phyloP scores from a whole-genome alignment of 805 yeast genomes.

The Pichia nanzhaoensis region DNA sequence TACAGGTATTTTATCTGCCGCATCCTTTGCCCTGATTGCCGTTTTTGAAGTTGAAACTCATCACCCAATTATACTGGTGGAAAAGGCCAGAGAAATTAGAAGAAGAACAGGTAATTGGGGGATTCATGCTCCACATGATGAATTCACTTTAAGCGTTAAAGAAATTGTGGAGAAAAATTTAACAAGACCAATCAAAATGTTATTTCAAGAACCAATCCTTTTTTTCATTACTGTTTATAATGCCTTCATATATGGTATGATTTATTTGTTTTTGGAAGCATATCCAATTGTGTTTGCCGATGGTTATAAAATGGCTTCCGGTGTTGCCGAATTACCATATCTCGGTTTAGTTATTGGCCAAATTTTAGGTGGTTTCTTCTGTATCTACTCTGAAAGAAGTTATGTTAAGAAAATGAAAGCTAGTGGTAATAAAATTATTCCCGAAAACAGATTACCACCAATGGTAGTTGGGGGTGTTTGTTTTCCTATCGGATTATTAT shows the following conservation, averaged over 20 bases:
- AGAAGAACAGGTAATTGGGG: conserved; percentile 76
- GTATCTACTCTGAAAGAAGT: conserved; percentile 48
- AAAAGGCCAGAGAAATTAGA: conserved; percentile 58
- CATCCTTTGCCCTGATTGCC: conserved; percentile 30
- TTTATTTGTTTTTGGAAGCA: conserved; percentile 68
- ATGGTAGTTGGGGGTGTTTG: conserved; percentile 65
- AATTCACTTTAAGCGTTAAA: conserved; percentile 44
- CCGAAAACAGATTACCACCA: conserved; percentile 75
- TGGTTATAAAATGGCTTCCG: conserved; percentile 56
- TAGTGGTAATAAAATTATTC: conserved; percentile 57
- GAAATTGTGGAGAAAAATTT: conserved; percentile 60
- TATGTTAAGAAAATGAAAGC: conserved; percentile 41
- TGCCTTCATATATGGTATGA: conserved; percentile 74
- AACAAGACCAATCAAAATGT: conserved; percentile 62
- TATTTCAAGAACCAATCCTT: conserved; percentile 64
- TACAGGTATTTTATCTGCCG: conserved; percentile 53
- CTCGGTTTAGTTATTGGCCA: conserved; percentile 68
- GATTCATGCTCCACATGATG: conserved; percentile 71
- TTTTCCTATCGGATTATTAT: conserved; percentile 73
- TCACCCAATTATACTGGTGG: conserved; percentile 56
- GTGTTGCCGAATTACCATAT: conserved; percentile 74
- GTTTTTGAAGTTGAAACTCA: conserved; percentile 63
- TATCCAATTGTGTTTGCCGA: conserved; percentile 62
- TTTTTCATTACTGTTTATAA: conserved; percentile 63
- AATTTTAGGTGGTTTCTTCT: conserved; percentile 46